A percentile compares a stretch with the other conserved stretches of the same genome.
Conservation (phyloP, 148 eudicot genomes). For the Vaccinium myrtillus region DNA sequence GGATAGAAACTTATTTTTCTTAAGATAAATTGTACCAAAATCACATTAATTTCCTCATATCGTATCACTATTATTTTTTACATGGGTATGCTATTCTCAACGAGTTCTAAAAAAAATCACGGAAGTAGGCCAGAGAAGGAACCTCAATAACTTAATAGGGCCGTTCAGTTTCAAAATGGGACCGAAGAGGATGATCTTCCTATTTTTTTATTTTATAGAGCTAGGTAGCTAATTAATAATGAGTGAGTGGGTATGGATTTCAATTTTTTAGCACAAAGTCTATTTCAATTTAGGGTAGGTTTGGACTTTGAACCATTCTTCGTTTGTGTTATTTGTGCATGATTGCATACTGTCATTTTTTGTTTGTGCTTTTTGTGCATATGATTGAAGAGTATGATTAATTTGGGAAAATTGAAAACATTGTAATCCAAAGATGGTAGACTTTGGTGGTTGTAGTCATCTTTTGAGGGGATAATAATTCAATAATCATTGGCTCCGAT, state of each 20-base stretch:
- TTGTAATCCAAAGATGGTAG: background rate
- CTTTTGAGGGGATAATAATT: background rate
- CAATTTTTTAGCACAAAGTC: background rate
- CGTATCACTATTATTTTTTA: too few species aligned
- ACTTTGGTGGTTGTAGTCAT: background rate
- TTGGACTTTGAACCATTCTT: slow-evolving; percentile 4
- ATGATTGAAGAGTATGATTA: background rate
- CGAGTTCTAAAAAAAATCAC: too few species aligned
- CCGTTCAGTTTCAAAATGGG: background rate
- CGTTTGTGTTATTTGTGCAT: background rate
- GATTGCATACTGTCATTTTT: background rate
- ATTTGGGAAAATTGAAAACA: background rate
- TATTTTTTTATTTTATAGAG: background rate
- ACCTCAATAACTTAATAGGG: background rate
- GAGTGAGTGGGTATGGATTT: background rate
- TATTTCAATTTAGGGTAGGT: background rate
- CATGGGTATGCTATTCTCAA: too few species aligned
- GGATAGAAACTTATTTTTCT: background rate
- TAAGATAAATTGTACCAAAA: too few species aligned
- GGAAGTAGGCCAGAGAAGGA: too few species aligned
- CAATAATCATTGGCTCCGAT: background rate
- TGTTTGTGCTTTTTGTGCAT: background rate
- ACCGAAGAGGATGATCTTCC: background rate
- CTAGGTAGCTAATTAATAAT: background rate
- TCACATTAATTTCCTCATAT: too few species aligned